phyloP scores from a whole-genome alignment of 495 filamentous ascomycete species.

The Cudoniella acicularis region DNA sequence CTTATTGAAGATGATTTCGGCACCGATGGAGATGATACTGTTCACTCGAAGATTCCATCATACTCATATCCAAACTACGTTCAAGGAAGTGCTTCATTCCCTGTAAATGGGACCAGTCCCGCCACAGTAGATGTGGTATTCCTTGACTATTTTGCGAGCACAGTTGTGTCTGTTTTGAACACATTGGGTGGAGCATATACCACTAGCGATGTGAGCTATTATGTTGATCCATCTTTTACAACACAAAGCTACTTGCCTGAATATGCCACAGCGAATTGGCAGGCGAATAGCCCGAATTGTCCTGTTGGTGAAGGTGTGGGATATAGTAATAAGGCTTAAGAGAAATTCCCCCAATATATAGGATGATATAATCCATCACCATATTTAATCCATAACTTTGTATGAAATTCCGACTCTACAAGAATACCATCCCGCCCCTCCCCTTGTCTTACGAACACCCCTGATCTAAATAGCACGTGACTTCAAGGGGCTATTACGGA shows the following conservation, averaged over 20 bases:
- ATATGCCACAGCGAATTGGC: slow-evolving; percentile 44
- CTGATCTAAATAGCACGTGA: too few relatives aligned
- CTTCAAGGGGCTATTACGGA: too few relatives aligned
- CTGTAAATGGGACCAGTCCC: slow-evolving; percentile 36
- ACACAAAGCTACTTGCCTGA: slow-evolving; percentile 45
- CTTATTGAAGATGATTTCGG: slow-evolving; percentile 48
- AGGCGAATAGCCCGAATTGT: slow-evolving; percentile 44
- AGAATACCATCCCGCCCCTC: too few relatives aligned
- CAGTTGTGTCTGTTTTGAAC: slow-evolving; percentile 45
- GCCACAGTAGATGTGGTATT: slow-evolving; percentile 71
- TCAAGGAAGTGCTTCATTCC: slow-evolving; percentile 50
- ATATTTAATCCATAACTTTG: too few relatives aligned
- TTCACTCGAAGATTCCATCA: slow-evolving; percentile 59
- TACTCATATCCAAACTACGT: slow-evolving; percentile 70
- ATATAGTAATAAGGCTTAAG: background rate
- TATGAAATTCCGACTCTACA: too few relatives aligned
- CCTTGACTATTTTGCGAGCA: slow-evolving; percentile 68
- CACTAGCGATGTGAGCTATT: slow-evolving; percentile 34
- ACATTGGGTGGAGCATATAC: slow-evolving; percentile 37
- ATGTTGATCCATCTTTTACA: slow-evolving; percentile 38
- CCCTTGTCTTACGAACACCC: too few relatives aligned
- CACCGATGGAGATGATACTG: slow-evolving; percentile 71
- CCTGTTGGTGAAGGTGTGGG: slow-evolving; percentile 32
- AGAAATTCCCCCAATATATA: background rate
- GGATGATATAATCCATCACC: too few relatives aligned